phyloP scores from a whole-genome alignment of 2,329 filamentous ascomycete genomes.

The Curvularia eragrostidis region DNA sequence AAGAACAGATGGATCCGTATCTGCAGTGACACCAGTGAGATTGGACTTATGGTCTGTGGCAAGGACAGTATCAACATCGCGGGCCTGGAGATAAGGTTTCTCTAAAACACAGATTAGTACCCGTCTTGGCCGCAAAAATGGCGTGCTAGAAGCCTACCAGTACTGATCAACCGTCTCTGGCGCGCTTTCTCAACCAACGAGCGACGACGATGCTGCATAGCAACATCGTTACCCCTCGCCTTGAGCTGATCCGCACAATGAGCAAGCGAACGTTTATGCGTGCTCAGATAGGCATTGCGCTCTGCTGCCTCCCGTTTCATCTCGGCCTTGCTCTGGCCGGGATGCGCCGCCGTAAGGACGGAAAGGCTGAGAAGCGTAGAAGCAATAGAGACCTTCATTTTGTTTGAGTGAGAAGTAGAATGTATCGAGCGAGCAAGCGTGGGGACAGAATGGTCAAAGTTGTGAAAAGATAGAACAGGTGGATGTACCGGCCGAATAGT shows the following conservation, averaged over 20 bases:
- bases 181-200: constrained; percentile 51
- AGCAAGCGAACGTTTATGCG: constrained; percentile 1
- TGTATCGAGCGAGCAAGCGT: neutral
- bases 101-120: constrained; percentile 24
- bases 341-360: neutral
- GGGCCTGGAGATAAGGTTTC: constrained; percentile 37
- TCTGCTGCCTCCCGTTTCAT: neutral
- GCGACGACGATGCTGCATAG: constrained; percentile 45
- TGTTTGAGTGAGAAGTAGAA: neutral
- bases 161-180: constrained; percentile 44
- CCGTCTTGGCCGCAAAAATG: neutral
- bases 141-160: neutral
- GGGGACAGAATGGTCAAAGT: neutral
- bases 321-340: constrained; percentile 9
- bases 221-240: constrained; percentile 1
- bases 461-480: neutral
- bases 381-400: neutral
- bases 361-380: neutral
- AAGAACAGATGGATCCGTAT: constrained; percentile 36
- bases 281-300: neutral
- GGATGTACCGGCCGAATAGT: neutral
- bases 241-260: neutral
- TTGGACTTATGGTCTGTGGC: constrained; percentile 41
- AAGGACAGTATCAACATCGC: constrained; percentile 38
- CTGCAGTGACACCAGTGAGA: constrained; percentile 36